Conservation (phyloP, 73 alveolate species). For the Durusdinium trenchii region DNA sequence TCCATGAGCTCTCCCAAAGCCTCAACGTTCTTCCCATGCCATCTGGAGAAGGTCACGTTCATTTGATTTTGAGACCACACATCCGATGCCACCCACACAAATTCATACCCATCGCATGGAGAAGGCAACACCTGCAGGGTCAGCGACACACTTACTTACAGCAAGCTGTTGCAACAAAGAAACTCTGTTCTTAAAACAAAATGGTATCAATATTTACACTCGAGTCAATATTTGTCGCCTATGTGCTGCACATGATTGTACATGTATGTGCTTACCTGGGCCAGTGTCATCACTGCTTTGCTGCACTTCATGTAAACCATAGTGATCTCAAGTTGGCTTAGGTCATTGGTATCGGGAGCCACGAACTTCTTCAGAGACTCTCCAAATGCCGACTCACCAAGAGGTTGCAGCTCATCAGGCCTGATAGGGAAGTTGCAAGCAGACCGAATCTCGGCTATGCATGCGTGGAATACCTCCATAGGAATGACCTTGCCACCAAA, state of each 20-base stretch:
- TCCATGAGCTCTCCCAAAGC: background rate
- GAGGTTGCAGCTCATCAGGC: no score
- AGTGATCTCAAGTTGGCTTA: no score
- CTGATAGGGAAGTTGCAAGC: no score
- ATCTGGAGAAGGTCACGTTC: background rate
- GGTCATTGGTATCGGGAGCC: no score
- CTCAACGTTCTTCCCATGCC: background rate
- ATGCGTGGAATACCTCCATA: no score
- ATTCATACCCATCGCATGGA: slow-evolving; percentile 12
- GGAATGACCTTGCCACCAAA: no score
- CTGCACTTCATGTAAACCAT: background rate
- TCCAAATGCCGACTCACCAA: no score
- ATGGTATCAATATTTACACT: background rate
- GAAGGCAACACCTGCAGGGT: background rate
- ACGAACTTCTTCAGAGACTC: no score
- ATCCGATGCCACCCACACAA: background rate
- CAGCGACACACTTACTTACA: background rate
- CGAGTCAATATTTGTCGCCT: background rate
- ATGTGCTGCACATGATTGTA: no score
- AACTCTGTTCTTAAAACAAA: no score
- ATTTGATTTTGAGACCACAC: background rate
- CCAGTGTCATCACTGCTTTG: background rate
- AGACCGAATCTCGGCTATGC: no score
- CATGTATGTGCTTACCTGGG: background rate
- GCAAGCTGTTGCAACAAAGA: background rate